Evolutionary conservation across 2,329 filamentous ascomycete species (phyloP).

Genomic region (Tolypocladium tundrense): DNA sequence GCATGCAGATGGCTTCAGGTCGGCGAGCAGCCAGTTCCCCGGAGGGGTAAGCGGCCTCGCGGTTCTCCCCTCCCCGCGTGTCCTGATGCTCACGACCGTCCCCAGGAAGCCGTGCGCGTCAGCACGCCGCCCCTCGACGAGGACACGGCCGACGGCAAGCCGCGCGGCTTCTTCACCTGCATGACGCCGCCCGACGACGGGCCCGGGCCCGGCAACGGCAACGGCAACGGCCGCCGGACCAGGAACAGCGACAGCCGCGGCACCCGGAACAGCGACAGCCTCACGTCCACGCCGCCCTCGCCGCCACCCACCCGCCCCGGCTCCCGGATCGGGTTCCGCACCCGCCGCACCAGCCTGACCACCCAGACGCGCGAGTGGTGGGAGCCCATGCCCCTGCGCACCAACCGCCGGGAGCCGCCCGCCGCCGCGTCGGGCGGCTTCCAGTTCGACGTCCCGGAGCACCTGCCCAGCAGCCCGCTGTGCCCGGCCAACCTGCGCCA

Average conservation of each 20-base stretch:
- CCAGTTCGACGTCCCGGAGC: slow-evolving; percentile 39
- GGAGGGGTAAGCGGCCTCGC: slow-evolving; percentile 18
- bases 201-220: neutral
- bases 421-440: slow-evolving; percentile 18
- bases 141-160: slow-evolving; percentile 22
- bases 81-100: neutral
- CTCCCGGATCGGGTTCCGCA: slow-evolving; percentile 7
- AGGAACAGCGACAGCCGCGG: neutral
- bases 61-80: neutral
- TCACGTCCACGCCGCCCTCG: slow-evolving; percentile 1
- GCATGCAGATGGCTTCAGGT: slow-evolving; percentile 6
- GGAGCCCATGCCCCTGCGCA: slow-evolving; percentile 18
- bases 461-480: slow-evolving; percentile 39
- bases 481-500: slow-evolving; percentile 38
- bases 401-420: slow-evolving; percentile 8
- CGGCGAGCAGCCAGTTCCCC: slow-evolving; percentile 17
- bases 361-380: slow-evolving; percentile 23
- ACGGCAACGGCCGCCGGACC: neutral
- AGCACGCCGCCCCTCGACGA: slow-evolving; percentile 35
- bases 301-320: slow-evolving; percentile 2
- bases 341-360: slow-evolving; percentile 11
- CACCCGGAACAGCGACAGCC: neutral
- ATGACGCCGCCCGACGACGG: slow-evolving; percentile 18
- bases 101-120: slow-evolving; percentile 37
- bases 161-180: slow-evolving; percentile 33